Evolutionary conservation across 1,284 basidiomycete species (phyloP).

Genomic region (Afroboletus lepidellus): DNA sequence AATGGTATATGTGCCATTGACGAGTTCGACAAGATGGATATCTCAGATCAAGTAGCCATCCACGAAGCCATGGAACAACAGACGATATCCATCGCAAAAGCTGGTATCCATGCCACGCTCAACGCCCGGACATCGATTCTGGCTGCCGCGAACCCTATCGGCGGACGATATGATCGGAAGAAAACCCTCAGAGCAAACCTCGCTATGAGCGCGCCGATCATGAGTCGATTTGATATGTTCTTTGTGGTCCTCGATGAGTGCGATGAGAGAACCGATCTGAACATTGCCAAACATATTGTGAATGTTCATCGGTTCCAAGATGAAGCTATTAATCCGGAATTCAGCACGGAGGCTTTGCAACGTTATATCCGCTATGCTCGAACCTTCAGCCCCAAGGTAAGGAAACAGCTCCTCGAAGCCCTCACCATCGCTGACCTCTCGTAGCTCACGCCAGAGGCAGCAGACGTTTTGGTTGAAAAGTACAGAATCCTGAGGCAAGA

Average conservation of each 20-base stretch:
- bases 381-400: conserved; percentile 94
- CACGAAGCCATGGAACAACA: conserved; percentile 99
- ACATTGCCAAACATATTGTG: conserved; percentile 96
- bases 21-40: conserved; percentile 99
- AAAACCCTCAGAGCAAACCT: conserved; percentile 93
- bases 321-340: conserved; percentile 93
- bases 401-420: neutral
- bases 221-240: conserved; percentile 99
- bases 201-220: conserved; percentile 98
- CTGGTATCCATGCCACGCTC: conserved; percentile 97
- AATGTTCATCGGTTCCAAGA: conserved; percentile 97
- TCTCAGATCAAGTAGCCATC: conserved; percentile 97
- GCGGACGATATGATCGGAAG: conserved; percentile 96
- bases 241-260: conserved; percentile 99
- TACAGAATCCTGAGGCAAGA: conserved; percentile 92
- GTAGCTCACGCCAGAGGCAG: conserved; percentile 89
- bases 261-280: conserved; percentile 88
- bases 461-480: conserved; percentile 93
- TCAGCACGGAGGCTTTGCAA: conserved; percentile 95
- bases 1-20: conserved; percentile 99
- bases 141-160: conserved; percentile 96
- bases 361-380: conserved; percentile 95
- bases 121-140: conserved; percentile 98
- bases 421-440: conserved; percentile 6
- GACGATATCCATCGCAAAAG: conserved; percentile 99